Evolutionary conservation across 768 basidiomycete genomes (phyloP), one percentile per base, ranked within the genome.

Genomic region (Phylloporus sp.): DNA sequence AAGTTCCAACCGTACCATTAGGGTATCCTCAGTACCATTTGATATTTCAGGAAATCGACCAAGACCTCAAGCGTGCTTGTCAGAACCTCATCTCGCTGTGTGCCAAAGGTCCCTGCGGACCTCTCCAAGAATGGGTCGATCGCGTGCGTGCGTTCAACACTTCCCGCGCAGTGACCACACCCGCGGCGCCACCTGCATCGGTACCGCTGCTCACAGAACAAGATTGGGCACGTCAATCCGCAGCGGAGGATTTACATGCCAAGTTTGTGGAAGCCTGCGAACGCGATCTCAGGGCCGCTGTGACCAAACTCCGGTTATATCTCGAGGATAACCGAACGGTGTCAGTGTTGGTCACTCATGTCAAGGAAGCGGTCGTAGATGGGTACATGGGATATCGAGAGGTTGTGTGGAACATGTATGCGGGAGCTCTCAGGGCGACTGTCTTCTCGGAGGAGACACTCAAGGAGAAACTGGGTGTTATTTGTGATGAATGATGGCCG

Each of bases 251-350:
- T 20, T 66, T 82, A 6, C 79, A 89, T 51, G 69, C 69, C 1
- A 69, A 70, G 13, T 92, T 92, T 67, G 70, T 76, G 20, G 69
- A 70, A 16, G 73, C 78, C 2, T 77, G 81, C 56, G 77, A 81
- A 60, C 72, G 76, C 4, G 80, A 84, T 54, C 69, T 86, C 20
- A 78, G 78, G 27, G 71, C 76, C 4, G 73, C 68, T n/a, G 76
- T 86, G 16, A 75, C 68, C 7, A 77, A 83, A 49, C 69, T 97
- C 64, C 74, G 79, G 61, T 59, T 91, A 51, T 98, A 95, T 66
- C 76, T 99, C 8, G 84, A 86, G 60, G 88, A 94, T 59, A 80
- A 82, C 50, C 74, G 84, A 52, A 92, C 92, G 5, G 88, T 88
- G 28, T 74, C 74, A 3, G 86, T 97, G 8, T 72, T 98, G 47